Base-by-base conservation (phyloP, 2,329 filamentous ascomycete species). In the Ophiostoma ulmi region DNA sequence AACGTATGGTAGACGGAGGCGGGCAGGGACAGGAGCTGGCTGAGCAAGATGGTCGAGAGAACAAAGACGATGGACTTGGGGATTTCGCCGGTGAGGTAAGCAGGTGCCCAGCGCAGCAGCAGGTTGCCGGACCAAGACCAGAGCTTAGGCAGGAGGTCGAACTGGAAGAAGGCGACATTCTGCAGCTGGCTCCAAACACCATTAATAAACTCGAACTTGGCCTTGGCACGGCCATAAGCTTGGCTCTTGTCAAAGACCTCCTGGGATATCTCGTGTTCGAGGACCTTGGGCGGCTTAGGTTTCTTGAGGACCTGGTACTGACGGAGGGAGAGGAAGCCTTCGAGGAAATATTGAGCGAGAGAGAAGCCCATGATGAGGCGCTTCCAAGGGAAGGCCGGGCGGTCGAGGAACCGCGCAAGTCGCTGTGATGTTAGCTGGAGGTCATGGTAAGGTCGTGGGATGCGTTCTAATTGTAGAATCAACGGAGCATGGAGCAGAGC, bases 371-470 rank as follows among this genome's bases (percentile, higher is more conserved):
- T 87, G 77, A 99, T 94, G 76, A 99, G 88, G 79, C 89, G 91
- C 88, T 97, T 99, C 95, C 95, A 99, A 70, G 95, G 94, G 83
- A 98, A 97, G 78, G 92, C 85, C 72, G 94, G 94, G 78, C 92
- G 89, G 84, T 99, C 95, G 77, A 98, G 90, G 80, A 91, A 89
- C 80, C 88, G 88, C 78, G 93, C 92, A 75, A 98, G 89, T 83
- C 87, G 86, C 87, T 90, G 78, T 41, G 20, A 31, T 20, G 48
- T 48, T 35, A 67, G 31, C 11, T 6, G 67, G 13, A 14, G 39
- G 10, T 4, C 8, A 26, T 48, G 44, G 38, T 39, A 39, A 8
- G 39, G 10, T 8, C 5, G 20, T 8, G 44, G 38, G 10, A 39
- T 39, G 8, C 38, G 38, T 39, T 13, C 38, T 1, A 13, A 3